Percentiles rank a stretch among this genome's conserved stretches.
phyloP scores from a whole-genome alignment of 306 rosid genomes.

The Canavalia ensiformis region DNA sequence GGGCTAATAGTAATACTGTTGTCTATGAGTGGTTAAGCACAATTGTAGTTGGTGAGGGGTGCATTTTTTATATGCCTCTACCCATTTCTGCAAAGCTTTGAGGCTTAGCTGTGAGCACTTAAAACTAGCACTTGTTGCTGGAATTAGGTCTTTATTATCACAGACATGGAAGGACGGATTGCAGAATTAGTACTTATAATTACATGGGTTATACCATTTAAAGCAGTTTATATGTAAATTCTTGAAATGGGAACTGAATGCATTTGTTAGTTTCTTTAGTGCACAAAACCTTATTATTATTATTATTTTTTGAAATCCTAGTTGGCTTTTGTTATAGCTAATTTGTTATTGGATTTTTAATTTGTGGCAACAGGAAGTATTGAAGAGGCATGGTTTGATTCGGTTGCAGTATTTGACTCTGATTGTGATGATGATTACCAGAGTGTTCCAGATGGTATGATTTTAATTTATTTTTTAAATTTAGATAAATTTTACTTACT shows the following conservation, averaged over 20 bases:
- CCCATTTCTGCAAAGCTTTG: conserved; percentile 8
- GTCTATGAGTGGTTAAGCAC: conserved; percentile 35
- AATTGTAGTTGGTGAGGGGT: conserved; percentile 17
- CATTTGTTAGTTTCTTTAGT: background rate
- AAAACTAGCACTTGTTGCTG: conserved; percentile 16
- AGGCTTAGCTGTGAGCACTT: conserved; percentile 4
- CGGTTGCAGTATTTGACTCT: conserved; percentile 73
- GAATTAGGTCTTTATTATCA: conserved; percentile 29
- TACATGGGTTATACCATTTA: conserved; percentile 21
- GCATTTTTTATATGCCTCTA: conserved; percentile 22
- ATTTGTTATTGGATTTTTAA: conserved; percentile 24
- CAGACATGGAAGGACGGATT: background rate
- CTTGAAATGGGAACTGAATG: conserved; percentile 7
- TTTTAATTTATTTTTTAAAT: conserved; percentile 5
- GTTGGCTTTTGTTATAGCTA: conserved; percentile 38
- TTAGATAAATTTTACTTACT: conserved; percentile 18
- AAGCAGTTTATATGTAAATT: background rate
- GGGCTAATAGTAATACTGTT: background rate
- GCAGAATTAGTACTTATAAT: conserved; percentile 17
- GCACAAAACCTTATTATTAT: background rate
- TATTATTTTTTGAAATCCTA: background rate
- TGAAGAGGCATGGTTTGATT: conserved; percentile 92
- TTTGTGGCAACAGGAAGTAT: conserved; percentile 58
- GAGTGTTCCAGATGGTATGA: conserved; percentile 86
- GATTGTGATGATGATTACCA: conserved; percentile 93